Percentiles rank a stretch among this genome's conserved stretches.
These are phyloP conservation scores for Neonectria faginata DNA, from an alignment of 2,329 filamentous ascomycete species.

Conservation along the genomic window DNA sequence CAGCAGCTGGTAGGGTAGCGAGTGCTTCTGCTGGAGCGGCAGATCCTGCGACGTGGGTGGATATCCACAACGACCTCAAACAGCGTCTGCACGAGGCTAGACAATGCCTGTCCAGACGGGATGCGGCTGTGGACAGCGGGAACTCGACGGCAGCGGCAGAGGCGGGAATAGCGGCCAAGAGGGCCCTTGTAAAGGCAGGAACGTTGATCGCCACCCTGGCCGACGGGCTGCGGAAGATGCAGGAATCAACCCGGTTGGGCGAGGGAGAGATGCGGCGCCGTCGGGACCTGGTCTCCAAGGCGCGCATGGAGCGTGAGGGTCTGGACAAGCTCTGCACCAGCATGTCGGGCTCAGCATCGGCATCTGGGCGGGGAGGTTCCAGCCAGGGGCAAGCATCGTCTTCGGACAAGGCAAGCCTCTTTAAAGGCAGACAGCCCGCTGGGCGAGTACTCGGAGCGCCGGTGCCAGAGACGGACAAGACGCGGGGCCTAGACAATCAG, in stretches of 20 bases:
- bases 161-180: slow-evolving; percentile 80
- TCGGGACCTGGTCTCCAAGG: slow-evolving; percentile 75
- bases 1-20: slow-evolving; percentile 58
- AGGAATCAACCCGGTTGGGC: slow-evolving; percentile 68
- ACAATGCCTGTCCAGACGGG: slow-evolving; percentile 73
- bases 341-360: slow-evolving; percentile 50
- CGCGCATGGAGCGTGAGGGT: slow-evolving; percentile 79
- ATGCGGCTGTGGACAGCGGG: slow-evolving; percentile 60
- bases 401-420: slow-evolving; percentile 63
- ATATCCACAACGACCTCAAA: slow-evolving; percentile 81
- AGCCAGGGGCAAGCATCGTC: slow-evolving; percentile 62
- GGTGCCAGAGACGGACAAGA: slow-evolving; percentile 79
- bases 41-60: slow-evolving; percentile 79
- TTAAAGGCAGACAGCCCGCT: slow-evolving; percentile 54
- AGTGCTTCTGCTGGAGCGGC: slow-evolving; percentile 57
- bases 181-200: slow-evolving; percentile 75
- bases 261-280: slow-evolving; percentile 80
- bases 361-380: slow-evolving; percentile 54
- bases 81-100: slow-evolving; percentile 73
- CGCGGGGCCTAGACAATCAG: slow-evolving; percentile 79
- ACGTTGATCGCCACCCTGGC: slow-evolving; percentile 72
- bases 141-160: slow-evolving; percentile 64
- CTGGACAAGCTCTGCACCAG: slow-evolving; percentile 78
- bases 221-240: slow-evolving; percentile 71
- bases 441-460: slow-evolving; percentile 80